Base-by-base conservation (phyloP, 2,329 filamentous ascomycete genomes). In the Dendrostoma leiphaemia region DNA sequence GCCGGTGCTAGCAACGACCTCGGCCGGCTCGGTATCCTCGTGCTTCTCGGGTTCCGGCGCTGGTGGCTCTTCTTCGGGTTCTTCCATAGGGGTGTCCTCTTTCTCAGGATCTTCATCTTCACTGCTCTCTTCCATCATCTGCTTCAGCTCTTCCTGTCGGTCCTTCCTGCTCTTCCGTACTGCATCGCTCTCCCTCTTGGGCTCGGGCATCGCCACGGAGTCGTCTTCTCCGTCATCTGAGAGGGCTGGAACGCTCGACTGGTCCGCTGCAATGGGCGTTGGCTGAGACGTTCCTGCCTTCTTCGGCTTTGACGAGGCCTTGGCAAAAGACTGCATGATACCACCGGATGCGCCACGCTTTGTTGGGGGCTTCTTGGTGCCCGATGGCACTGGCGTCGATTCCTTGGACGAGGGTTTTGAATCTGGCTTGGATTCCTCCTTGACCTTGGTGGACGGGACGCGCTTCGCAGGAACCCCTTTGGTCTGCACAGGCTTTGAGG, bases 241-340 rank as follows among this genome's bases (percentile, higher is more conserved):
- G 56, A 81, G 74, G 61, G 78, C 81, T 23, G 32, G 78, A 67
- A 84, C 60, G 38, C 48, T 76, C 4, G 69, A 63, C 52, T 85
- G 80, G 61, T 81, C 76, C 4, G 72, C 61, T 12, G 60, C 65
- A 56, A 67, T 74, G 17, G 70, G 65, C n/a, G 71, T 69, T 32
- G 69, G 67, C 57, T 73, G 54, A 12, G 63, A 53, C 1, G 62
- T 54, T 12, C 59, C 57, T n/a, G 61, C 60, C 52, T 60, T 71
- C 67, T 85, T 90, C 4, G 85, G 75, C 62, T 74, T 77, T 4
- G 71, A 63, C 0, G 75, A 69, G 5, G 77, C 74, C 63, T 88
- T 90, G 13, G 89, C 88, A 67, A 95, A 95, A 0, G 90, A 88
- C 57, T 87, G 86, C 77, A 94, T 91, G 24, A 95, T 83, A 56